These are phyloP conservation scores for Penicillium fuscoglaucum DNA, from an alignment of 2,329 filamentous ascomycete genomes.

Conservation along the genomic window DNA sequence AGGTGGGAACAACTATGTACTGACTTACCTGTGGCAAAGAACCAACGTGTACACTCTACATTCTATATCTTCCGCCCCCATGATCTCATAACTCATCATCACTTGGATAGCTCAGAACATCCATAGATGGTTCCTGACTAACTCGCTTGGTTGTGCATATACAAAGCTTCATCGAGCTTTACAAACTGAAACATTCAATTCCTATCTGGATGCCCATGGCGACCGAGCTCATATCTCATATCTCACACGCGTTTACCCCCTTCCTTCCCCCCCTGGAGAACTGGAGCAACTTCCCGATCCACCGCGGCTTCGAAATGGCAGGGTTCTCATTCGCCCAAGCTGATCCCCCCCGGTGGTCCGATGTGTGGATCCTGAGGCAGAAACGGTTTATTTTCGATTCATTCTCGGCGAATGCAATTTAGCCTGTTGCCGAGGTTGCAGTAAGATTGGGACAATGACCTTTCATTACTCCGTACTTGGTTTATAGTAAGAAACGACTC, in stretches of 20 bases:
- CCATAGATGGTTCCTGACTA: not conserved
- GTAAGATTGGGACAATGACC: not conserved
- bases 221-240: conserved; percentile 1
- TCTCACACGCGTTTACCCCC: not conserved
- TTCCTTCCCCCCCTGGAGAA: conserved; percentile 12
- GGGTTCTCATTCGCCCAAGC: conserved; percentile 19
- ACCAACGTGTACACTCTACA: not conserved
- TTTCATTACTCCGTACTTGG: not conserved
- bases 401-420: not conserved
- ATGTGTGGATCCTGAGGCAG: conserved; percentile 22
- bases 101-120: not conserved
- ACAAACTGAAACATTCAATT: not conserved
- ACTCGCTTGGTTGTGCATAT: not conserved
- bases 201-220: not conserved
- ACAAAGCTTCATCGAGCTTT: not conserved
- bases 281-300: conserved; percentile 17
- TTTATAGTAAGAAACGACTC: not conserved
- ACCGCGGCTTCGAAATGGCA: conserved; percentile 25
- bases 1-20: too few relatives aligned
- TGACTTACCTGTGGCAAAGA: not conserved
- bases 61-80: not conserved
- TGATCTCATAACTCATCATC: conserved; percentile 27
- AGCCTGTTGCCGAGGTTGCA: conserved; percentile 6
- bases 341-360: conserved; percentile 15
- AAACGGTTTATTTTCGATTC: conserved; percentile 10